These are phyloP conservation scores for Coemansia sp. DNA, from an alignment of 192 early-diverging fungal genomes.

Conservation along the genomic window DNA sequence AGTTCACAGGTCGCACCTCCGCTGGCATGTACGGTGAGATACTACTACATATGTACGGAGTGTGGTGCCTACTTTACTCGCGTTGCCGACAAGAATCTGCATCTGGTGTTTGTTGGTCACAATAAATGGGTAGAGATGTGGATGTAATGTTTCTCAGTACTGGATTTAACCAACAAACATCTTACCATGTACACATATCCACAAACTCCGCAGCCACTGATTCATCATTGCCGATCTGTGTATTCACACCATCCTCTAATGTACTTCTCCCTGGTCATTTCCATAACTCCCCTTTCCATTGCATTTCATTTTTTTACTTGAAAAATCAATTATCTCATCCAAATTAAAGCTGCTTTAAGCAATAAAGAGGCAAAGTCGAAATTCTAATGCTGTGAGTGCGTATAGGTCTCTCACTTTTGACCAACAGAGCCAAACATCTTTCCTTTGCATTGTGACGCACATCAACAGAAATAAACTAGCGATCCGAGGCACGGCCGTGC, in stretches of 20 bases:
- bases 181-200: too few species aligned
- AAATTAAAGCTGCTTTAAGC: not conserved
- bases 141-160: constrained; percentile 1
- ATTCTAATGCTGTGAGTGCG: too few species aligned
- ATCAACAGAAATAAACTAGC: constrained; percentile 3
- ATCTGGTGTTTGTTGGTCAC: constrained; percentile 40
- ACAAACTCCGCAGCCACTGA: too few species aligned
- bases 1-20: constrained; percentile 4
- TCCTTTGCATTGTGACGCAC: not conserved
- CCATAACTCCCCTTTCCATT: not conserved
- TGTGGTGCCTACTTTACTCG: constrained; percentile 40
- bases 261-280: not conserved
- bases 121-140: constrained; percentile 38
- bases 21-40: constrained; percentile 26
- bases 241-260: not conserved
- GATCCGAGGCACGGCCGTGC: constrained; percentile 46
- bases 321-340: not conserved
- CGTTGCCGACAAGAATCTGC: constrained; percentile 45
- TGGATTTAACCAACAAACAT: too few species aligned
- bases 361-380: not conserved
- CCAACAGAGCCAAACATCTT: not conserved
- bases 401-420: not conserved
- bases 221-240: too few species aligned
- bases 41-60: constrained; percentile 47
- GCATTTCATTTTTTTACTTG: not conserved